These are phyloP conservation scores for Pythium utonaiense DNA, from an alignment of 352 stramenopile genomes.

Conservation along the genomic window DNA sequence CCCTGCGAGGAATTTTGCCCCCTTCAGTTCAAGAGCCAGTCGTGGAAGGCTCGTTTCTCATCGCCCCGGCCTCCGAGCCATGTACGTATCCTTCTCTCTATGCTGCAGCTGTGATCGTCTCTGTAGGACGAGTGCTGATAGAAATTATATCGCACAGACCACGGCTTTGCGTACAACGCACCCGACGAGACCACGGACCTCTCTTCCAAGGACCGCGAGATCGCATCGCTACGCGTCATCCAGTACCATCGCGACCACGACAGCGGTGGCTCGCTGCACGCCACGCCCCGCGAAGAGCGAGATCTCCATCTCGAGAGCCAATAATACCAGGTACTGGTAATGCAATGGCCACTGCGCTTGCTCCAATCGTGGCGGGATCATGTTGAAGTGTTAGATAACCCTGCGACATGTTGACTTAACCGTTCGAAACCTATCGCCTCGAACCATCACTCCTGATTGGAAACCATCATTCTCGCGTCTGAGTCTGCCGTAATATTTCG, in stretches of 20 bases:
- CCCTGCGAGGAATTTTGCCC: background rate
- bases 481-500: slow-evolving; percentile 24
- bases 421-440: slow-evolving; percentile 13
- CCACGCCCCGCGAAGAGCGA: slow-evolving; percentile 8
- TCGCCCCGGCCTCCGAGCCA: background rate
- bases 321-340: background rate
- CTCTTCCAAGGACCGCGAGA: slow-evolving; percentile 24
- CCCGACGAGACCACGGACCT: slow-evolving; percentile 21
- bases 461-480: slow-evolving; percentile 9
- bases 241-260: slow-evolving; percentile 29
- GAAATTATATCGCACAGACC: slow-evolving; percentile 23
- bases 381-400: slow-evolving; percentile 19
- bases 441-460: background rate
- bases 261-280: background rate
- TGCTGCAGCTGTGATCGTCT: background rate
- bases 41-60: background rate
- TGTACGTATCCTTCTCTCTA: background rate
- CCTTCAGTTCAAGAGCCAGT: background rate
- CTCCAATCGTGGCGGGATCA: background rate
- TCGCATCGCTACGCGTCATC: slow-evolving; percentile 42
- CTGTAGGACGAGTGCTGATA: background rate
- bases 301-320: slow-evolving; percentile 22
- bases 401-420: background rate
- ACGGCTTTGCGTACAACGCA: slow-evolving; percentile 50
- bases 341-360: too few relatives aligned